Evolutionary conservation across 768 basidiomycete species (phyloP), one percentile per base, ranked within the genome.

Genomic region (Pulveroboletus sp.): DNA sequence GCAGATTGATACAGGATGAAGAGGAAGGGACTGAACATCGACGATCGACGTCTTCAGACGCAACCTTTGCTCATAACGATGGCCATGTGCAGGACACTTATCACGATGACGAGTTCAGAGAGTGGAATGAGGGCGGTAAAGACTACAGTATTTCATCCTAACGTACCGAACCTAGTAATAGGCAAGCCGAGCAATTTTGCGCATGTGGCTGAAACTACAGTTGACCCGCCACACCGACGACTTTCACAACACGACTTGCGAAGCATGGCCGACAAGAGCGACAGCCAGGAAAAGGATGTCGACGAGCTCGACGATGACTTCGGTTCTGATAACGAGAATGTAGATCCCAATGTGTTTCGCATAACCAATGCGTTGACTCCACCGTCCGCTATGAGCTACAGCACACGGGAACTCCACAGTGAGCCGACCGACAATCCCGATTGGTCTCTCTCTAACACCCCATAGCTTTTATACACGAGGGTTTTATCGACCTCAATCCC

Each of bases 401-500:
- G 78, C 13, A 74, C 78, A 18, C 54, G 59, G 33, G 64, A 76
- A 40, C 67, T 82, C 3, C 79, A 82, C 57, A 54, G 80, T 81
- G 47, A 55, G 74, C 46, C 1, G 8, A 30, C 31, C 38, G 43
- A 30, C n/a, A 27, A 48, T 15, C 15, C 46, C 43, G 43, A 17
- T 42, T 13, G 13, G 26, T 28, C 5, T 36, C 24, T 13, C 8
- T 35, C 47, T 56, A 10, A 59, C 46, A 10, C 39, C 28, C 26
- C 39, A 32, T 48, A 87, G 85, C 66, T 8, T 71, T 79, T 31
- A 86, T 89, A 50, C 85, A 87, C 61, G 77, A 84, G 32, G 84
- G 85, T 5, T 68, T 66, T 0, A 84, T 90, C 46, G 84, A 89
- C 61, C 68, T 90, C 24, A 77, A 81, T 46, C 86, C 88, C 0